Percentiles rank a stretch among this genome's conserved stretches.
phyloP scores from a whole-genome alignment of 2,329 filamentous ascomycete species.

The Clonostachys chloroleuca region DNA sequence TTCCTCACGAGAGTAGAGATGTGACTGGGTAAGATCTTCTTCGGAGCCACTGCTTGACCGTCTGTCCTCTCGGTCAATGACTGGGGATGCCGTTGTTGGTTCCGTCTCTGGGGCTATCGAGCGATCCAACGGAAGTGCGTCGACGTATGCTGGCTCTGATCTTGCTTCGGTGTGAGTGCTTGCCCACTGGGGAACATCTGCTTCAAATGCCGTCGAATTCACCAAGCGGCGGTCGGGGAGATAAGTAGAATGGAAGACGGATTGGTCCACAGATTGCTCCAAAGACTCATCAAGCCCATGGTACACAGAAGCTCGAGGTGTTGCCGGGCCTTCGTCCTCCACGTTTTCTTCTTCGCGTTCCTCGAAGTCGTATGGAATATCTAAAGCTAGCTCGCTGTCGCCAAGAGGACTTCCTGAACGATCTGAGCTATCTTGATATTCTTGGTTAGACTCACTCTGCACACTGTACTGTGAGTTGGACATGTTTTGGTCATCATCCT shows the following conservation, averaged over 20 bases:
- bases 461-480: neutral
- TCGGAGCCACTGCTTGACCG: neutral
- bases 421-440: conserved; percentile 9
- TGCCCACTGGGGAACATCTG: neutral
- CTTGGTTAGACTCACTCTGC: neutral
- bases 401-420: conserved; percentile 8
- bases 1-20: conserved; percentile 72
- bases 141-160: neutral
- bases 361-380: conserved; percentile 49
- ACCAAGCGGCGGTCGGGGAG: neutral
- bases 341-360: conserved; percentile 24
- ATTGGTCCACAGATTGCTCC: conserved; percentile 10
- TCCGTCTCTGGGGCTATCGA: neutral
- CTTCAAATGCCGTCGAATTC: conserved; percentile 1
- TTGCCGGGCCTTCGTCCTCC: conserved; percentile 34
- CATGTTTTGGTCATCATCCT: neutral
- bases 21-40: conserved; percentile 59
- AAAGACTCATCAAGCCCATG: conserved; percentile 22
- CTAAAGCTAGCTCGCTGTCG: conserved; percentile 52
- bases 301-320: conserved; percentile 48
- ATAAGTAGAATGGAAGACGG: conserved; percentile 19
- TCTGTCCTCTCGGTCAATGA: conserved; percentile 1
- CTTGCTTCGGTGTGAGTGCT: neutral
- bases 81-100: neutral
- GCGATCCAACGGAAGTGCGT: neutral